Base-by-base conservation (phyloP, 108 stramenopile genomes). In the Pinguiococcus pyrenoidosus region DNA sequence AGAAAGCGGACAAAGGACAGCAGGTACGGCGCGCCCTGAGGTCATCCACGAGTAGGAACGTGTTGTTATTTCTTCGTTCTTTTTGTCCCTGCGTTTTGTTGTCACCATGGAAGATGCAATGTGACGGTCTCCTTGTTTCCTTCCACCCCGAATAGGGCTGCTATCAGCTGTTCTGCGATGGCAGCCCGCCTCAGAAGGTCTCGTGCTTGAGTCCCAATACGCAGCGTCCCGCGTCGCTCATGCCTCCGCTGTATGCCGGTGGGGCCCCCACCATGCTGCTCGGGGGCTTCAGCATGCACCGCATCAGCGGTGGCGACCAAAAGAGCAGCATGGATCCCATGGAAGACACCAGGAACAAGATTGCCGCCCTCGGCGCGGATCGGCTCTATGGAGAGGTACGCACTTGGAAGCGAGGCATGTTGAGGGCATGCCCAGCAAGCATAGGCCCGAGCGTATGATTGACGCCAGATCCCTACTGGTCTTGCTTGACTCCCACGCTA, bases 241-340 rank as follows among this genome's bases (percentile, higher is more conserved):
- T 56, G 36, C 55, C 60, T 3, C 60, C 60, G 1, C 50, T 43
- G 24, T 10, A 8, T 62, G 7, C 24, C 28, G 13, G 39, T 25
- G 62, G 62, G 0, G 33, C 55, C 2, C 62, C 62, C 1, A 62
- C 62, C 23, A 56, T 62, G 62, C 49, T 62, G 9, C 38, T 62
- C 23, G 62, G 55, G 17, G 62, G 62, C 1, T 62, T 62, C 26
- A 51, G 51, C 6, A 62, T 62, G 62, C 62, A 62, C 27, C 51
- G 62, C 21, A 62, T 62, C 26, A 52, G 27, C 25, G 62, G 62
- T 0, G 62, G 52, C 2, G 57, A 62, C 29, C 56, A 46, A 35
- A 56, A 56, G 17, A 44, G 30, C 21, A 52, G 51, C 32, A 59
- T 59, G 54, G 48, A 59, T 25, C 58, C 58, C 17, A 43, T 25